phyloP scores from a whole-genome alignment of 176 grass and related monocot species.

The Bonia amplexicaulis region DNA sequence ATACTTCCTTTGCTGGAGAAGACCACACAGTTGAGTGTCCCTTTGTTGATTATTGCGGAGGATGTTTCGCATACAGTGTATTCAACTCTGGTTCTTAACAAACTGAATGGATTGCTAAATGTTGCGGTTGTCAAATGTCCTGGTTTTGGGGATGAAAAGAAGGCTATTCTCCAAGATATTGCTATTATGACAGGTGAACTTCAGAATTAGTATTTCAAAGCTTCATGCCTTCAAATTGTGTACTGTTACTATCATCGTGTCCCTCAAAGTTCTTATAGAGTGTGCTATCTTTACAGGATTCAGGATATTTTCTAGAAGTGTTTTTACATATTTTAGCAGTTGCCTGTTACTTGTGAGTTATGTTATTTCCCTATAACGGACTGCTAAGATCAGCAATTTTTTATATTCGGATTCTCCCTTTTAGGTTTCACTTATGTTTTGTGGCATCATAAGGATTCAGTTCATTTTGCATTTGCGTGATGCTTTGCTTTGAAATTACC shows the following conservation, averaged over 20 bases:
- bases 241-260: not conserved
- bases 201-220: not conserved
- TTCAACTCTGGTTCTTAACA: slow-evolving; percentile 78
- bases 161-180: slow-evolving; percentile 93
- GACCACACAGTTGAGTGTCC: slow-evolving; percentile 71
- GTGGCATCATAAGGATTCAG: slow-evolving; percentile 1
- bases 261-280: too few relatives aligned
- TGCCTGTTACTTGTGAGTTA: not conserved
- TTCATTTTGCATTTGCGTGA: not conserved
- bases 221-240: not conserved
- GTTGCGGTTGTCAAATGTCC: slow-evolving; percentile 80
- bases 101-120: slow-evolving; percentile 82
- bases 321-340: not conserved
- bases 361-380: not conserved
- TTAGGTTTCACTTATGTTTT: not conserved
- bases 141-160: slow-evolving; percentile 81
- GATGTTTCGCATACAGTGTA: slow-evolving; percentile 68
- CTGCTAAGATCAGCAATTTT: not conserved
- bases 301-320: not conserved
- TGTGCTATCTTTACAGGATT: not conserved
- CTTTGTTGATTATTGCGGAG: slow-evolving; percentile 89
- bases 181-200: slow-evolving; percentile 87
- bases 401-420: not conserved
- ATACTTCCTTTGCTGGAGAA: slow-evolving; percentile 91
- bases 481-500: not conserved